Base-by-base conservation (phyloP, 306 rosid genomes). In the Pyrus communis region DNA sequence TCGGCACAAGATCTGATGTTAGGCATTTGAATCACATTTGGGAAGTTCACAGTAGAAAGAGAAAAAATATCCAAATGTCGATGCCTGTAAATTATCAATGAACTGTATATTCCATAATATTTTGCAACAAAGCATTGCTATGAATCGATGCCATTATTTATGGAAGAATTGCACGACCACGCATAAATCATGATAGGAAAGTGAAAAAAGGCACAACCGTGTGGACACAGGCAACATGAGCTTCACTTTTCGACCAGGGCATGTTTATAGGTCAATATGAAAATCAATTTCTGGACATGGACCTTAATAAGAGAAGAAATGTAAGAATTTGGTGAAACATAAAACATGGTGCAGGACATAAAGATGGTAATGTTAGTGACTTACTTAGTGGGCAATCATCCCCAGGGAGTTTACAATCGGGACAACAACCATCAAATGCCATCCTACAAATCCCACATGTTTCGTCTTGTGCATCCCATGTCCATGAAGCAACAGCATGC, bases 371-470 rank as follows among this genome's bases (percentile, higher is more conserved):
- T 25, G 14, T 73, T 18, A 45, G 43, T 5, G 35, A 70, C 96
- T 91, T 88, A 93, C 97, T 92, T 75, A 90, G 76, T 11, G 97
- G 97, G 73, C 98, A 94, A 77, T 90, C 96, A 72, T 92, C 98
- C 59, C 96, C 97, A 11, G 95, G 97, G 80, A 91, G 95, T 80
- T 91, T 90, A 81, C 96, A 94, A 77, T 91, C 96, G 75, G 93
- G 93, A 83, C 96, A 94, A 75, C 94, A 91, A 68, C 98, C 98
- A 86, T 91, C 97, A 84, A 94, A 91, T 57, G 97, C 95, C 98
- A 94, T 91, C 80, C 96, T 87, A 84, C 96, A 94, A 63, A 94
- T 94, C 70, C 98, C 97, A 69, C 96, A 90, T 2, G 96, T 90
- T 80, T 92, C 98, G 73, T 92, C 96, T 55, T 89, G 95, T 5